phyloP scores from a whole-genome alignment of 768 basidiomycete genomes.

The Botryobasidium botryosum region DNA sequence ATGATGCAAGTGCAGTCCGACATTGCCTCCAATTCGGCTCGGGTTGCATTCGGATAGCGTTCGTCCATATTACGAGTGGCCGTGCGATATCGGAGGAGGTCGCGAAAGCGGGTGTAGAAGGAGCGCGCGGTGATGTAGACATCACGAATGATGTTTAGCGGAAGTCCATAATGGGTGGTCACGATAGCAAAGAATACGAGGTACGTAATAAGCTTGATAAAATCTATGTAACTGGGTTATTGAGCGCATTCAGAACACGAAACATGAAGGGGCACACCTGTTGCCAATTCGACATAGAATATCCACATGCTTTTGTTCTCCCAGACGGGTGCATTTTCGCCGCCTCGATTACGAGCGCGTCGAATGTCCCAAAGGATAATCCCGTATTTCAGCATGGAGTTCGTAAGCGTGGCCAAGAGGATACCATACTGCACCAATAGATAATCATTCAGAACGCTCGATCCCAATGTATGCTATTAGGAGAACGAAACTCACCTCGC shows the following conservation, averaged over 20 bases:
- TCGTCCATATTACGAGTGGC: slow-evolving; percentile 96
- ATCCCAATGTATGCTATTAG: background rate
- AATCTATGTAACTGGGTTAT: slow-evolving; percentile 36
- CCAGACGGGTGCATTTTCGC: slow-evolving; percentile 81
- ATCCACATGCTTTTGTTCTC: slow-evolving; percentile 96
- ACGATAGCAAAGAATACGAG: slow-evolving; percentile 88
- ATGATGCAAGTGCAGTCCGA: slow-evolving; percentile 93
- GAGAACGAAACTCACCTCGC: slow-evolving; percentile 44
- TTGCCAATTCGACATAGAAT: slow-evolving; percentile 84
- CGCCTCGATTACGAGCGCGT: slow-evolving; percentile 57
- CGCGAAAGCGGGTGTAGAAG: slow-evolving; percentile 72
- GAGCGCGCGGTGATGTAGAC: slow-evolving; percentile 92
- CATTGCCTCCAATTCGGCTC: slow-evolving; percentile 64
- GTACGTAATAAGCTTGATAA: slow-evolving; percentile 84
- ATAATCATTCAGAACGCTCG: background rate
- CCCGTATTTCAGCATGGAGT: slow-evolving; percentile 64
- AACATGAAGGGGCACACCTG: slow-evolving; percentile 39
- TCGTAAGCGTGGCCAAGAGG: slow-evolving; percentile 61
- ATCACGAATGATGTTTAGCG: slow-evolving; percentile 91
- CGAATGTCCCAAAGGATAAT: slow-evolving; percentile 70
- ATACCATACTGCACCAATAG: slow-evolving; percentile 58
- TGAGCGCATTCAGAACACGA: background rate
- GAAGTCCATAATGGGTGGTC: slow-evolving; percentile 85
- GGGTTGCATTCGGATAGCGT: slow-evolving; percentile 81
- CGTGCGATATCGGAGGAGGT: slow-evolving; percentile 79